Evolutionary conservation across 768 basidiomycete genomes (phyloP).

Genomic region (Podaxis pistillaris): DNA sequence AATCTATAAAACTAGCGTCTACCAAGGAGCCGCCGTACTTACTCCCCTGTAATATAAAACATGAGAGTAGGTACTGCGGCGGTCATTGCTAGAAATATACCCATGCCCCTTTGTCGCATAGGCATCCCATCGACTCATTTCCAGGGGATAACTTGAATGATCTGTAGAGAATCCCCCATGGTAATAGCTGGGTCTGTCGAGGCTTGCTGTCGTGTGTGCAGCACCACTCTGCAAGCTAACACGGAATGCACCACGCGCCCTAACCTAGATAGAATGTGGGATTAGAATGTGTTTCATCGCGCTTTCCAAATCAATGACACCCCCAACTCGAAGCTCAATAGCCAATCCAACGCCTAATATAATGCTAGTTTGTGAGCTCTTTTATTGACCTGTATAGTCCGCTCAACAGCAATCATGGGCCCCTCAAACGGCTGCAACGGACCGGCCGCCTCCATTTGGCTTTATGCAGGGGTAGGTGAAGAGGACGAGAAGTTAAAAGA

Average conservation of each 20-base stretch:
- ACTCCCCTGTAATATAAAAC: background rate
- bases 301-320: slow-evolving; percentile 9
- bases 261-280: background rate
- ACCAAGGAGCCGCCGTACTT: background rate
- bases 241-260: background rate
- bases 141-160: background rate
- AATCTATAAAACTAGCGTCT: background rate
- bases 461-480: background rate
- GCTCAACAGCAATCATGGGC: background rate
- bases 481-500: background rate
- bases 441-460: slow-evolving; percentile 1
- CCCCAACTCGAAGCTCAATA: slow-evolving; percentile 23
- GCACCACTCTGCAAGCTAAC: background rate
- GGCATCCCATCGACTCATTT: background rate
- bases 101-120: background rate
- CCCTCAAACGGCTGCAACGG: slow-evolving; percentile 5
- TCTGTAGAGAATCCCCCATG: background rate
- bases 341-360: slow-evolving; percentile 18
- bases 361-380: background rate
- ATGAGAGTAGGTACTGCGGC: background rate
- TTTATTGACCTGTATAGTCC: slow-evolving; percentile 10
- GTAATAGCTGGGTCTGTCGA: background rate
- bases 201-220: background rate
- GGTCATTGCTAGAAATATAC: background rate
- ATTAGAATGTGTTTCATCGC: background rate